Evolutionary conservation across 371 early-diverging fungal species (phyloP), one percentile per base, ranked within the genome.

Genomic region (Mortierella sp.): DNA sequence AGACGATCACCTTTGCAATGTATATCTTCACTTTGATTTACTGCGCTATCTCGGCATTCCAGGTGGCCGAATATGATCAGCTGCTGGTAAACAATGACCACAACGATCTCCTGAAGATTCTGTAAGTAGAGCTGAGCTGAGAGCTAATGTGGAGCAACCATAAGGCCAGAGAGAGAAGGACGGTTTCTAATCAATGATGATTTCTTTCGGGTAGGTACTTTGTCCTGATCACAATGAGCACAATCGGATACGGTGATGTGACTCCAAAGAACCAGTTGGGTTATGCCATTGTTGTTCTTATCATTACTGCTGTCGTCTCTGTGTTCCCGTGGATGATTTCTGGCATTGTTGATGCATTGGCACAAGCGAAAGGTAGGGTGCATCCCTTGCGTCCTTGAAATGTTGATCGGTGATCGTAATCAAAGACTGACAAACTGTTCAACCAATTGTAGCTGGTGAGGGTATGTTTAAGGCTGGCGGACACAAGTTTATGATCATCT

Each of bases 211-310:
- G 10, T 58, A 81, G 82, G 6, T 89, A 90, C 66, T 84, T 87
- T 56, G 86, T 85, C 13, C 80, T 90, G 79, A 87, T 89, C 18
- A 90, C 89, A 3, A 72, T 91, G 48, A 86, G 91, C 14, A 94
- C 94, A 0, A 90, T 94, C 24, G 94, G 94, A 7, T 94, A 92
- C 65, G 94, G 94, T 23, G 94, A 94, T 64, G 83, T 94, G 23
- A 88, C 91, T 0, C 87, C 93, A 2, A 78, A 83, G 46, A 85
- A 89, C 1, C 83, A 84, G 13, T 82, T 83, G 0, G 91, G 92
- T 26, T 81, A 89, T 49, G 49, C 88, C 6, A 86, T 91, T 30
- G 88, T 92, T 70, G 83, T 94, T 69, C 18, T 87, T n/a, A 54
- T 93, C 34, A 93, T 94, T 56, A 63, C 89, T 18, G 82, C 89